Percentiles rank a stretch among this genome's conserved stretches.
phyloP scores from a whole-genome alignment of 495 filamentous ascomycete genomes.

The Chaetomium tenue region DNA sequence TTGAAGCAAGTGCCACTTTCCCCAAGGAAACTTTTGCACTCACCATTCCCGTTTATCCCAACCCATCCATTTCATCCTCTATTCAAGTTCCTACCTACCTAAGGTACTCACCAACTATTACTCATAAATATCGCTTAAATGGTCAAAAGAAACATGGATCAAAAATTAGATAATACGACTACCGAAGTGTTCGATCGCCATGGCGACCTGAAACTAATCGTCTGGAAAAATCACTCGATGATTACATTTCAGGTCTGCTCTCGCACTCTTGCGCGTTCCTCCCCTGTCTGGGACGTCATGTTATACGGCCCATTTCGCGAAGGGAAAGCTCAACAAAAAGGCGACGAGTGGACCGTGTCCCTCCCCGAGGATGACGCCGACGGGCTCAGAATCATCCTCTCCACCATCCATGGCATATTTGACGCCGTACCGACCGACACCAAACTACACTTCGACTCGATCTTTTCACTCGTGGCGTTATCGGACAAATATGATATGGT shows the following conservation, averaged over 20 bases:
- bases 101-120: too few species aligned
- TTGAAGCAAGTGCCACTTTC: too few species aligned
- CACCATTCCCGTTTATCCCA: too few species aligned
- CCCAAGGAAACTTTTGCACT: too few species aligned
- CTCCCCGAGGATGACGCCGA: not conserved
- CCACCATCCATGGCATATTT: not conserved
- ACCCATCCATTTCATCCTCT: too few species aligned
- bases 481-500: conserved; percentile 5
- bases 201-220: not conserved
- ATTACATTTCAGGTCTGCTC: not conserved
- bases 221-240: not conserved
- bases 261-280: not conserved
- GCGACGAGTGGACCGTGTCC: not conserved
- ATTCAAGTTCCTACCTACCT: too few species aligned
- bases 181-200: not conserved
- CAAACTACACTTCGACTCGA: too few species aligned
- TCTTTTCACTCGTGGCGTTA: not conserved
- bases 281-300: not conserved
- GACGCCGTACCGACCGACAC: not conserved
- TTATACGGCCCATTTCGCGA: not conserved
- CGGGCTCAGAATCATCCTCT: not conserved
- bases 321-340: not conserved
- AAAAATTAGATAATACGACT: too few species aligned
- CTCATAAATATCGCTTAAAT: too few species aligned
- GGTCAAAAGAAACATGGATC: too few species aligned